Base-by-base conservation (phyloP, 192 early-diverging fungal genomes). In the Lunasporangiospora selenospora region DNA sequence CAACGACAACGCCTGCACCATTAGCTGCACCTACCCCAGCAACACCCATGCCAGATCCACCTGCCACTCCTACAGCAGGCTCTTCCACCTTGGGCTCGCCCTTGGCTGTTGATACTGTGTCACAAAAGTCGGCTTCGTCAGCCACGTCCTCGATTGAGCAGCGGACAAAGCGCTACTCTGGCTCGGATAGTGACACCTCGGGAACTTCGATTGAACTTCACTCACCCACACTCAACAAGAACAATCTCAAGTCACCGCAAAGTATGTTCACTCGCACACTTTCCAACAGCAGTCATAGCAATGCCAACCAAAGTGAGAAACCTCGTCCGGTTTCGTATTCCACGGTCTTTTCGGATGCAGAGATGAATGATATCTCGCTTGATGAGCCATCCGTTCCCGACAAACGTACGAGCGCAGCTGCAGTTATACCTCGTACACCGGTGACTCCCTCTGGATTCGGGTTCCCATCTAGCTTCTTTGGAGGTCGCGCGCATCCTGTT, bases 281-380 rank as follows among this genome's bases (percentile, higher is more conserved):
- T 32, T 73, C 65, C n/a, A 59, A 26, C 23, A 44, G 32, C 21
- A 62, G 59, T 18, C 29, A 13, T 4, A 39, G 53, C 11, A 52
- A 58, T 8, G 58, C 33, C 4, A 50, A 10, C n/a, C 21, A 24
- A 21, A 55, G n/a, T n/a, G 69, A 73, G 27, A 73, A 51, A 29
- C 48, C 41, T 15, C 60, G 69, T 8, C 69, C 69, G 41, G 63
- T 63, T 37, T 73, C 69, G 6, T 73, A 73, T 24, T 59, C 69
- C 6, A 73, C 69, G 2, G 69, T 73, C 5, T 73, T 73, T 58
- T 73, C 69, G 7, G 75, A 76, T 58, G 73, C 78, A 24, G 73
- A 80, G 44, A 31, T 80, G 41, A 80, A 76, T 36, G 78, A 80
- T 45, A 64, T 80, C 38, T 76, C 75, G 41, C 44, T 80, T 7